These are phyloP conservation scores for Neocallimastix lanati DNA, from an alignment of 192 early-diverging fungal species.

Conservation along the genomic window DNA sequence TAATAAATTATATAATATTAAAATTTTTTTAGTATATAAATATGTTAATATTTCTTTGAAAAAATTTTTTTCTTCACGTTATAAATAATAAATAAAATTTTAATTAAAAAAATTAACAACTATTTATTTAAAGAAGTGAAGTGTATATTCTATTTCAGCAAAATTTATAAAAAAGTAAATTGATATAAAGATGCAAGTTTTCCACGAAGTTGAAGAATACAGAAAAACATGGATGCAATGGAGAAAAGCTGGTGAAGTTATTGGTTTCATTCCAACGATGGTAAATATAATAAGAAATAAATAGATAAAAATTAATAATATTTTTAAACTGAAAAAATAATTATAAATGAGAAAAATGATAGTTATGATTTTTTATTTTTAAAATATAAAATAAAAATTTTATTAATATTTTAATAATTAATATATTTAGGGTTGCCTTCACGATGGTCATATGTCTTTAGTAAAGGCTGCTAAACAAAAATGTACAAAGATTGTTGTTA, in stretches of 20 bases:
- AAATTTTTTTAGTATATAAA: no score
- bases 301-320: neutral
- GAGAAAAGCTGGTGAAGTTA: conserved; percentile 14
- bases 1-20: no score
- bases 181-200: neutral
- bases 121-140: no score
- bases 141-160: no score
- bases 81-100: no score
- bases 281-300: no score
- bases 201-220: neutral
- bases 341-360: neutral
- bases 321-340: neutral
- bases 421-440: conserved; percentile 59
- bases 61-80: no score
- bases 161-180: no score
- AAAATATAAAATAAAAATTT: no score
- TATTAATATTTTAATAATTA: neutral
- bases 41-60: no score
- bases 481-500: conserved; percentile 54
- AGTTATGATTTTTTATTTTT: neutral
- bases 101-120: no score
- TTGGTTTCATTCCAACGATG: conserved; percentile 99
- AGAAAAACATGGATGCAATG: neutral
- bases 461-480: conserved; percentile 34
- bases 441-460: conserved; percentile 69